Conservation (phyloP, 768 basidiomycete genomes). For the Chlorophyllum brunneum region DNA sequence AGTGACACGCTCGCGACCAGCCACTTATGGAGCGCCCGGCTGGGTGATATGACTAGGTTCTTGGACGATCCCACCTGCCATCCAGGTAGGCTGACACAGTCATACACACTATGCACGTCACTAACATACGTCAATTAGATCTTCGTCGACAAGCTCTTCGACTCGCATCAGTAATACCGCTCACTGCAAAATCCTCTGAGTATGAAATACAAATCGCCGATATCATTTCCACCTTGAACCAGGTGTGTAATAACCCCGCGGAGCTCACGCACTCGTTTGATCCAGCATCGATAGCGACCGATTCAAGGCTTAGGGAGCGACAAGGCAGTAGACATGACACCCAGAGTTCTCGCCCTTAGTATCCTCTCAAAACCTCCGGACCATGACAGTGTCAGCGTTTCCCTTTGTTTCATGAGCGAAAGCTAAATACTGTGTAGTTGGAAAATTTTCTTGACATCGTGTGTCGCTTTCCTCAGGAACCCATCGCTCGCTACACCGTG, state of each 20-base stretch:
- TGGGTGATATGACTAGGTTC: slow-evolving; percentile 23
- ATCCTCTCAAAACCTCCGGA: neutral
- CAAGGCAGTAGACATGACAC: slow-evolving; percentile 3
- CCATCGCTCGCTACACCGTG: slow-evolving; percentile 42
- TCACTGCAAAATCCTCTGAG: slow-evolving; percentile 18
- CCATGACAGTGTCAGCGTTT: neutral
- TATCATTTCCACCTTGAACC: slow-evolving; percentile 15
- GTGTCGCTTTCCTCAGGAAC: slow-evolving; percentile 15
- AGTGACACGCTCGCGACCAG: slow-evolving; percentile 18
- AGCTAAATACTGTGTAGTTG: neutral
- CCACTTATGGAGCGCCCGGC: slow-evolving; percentile 12
- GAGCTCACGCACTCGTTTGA: neutral
- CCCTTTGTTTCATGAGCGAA: neutral
- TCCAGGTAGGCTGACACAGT: slow-evolving; percentile 11
- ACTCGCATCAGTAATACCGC: slow-evolving; percentile 33
- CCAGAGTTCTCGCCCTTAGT: neutral
- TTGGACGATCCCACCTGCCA: slow-evolving; percentile 17
- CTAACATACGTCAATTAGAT: slow-evolving; percentile 19
- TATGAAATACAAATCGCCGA: slow-evolving; percentile 12
- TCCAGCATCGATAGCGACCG: neutral
- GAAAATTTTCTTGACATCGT: slow-evolving; percentile 9
- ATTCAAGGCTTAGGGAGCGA: slow-evolving; percentile 15
- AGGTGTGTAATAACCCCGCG: slow-evolving; percentile 12
- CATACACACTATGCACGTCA: neutral
- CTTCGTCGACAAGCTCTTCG: slow-evolving; percentile 39